Evolutionary conservation across 1,284 basidiomycete species (phyloP).

Genomic region (Fistulinella cinereoalba): DNA sequence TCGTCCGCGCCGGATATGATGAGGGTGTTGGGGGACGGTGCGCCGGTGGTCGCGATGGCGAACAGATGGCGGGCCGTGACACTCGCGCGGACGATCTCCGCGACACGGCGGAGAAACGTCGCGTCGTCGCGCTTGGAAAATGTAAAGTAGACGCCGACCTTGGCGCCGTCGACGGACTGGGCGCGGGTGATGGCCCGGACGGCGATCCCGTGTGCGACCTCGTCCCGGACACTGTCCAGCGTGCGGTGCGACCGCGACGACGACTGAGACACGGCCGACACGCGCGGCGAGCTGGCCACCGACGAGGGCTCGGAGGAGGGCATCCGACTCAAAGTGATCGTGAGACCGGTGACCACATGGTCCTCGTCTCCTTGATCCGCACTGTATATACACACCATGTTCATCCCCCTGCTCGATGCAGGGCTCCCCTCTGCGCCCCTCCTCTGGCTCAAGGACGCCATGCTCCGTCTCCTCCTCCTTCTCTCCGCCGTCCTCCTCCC

Average conservation of each 20-base stretch:
- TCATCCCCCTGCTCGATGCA: constrained; percentile 16
- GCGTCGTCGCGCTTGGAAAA: constrained; percentile 53
- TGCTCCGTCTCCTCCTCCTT: constrained; percentile 17
- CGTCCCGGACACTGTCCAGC: constrained; percentile 56
- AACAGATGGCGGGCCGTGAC: constrained; percentile 53
- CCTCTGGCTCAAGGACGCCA: constrained; percentile 15
- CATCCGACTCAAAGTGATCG: no score
- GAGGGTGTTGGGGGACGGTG: constrained; percentile 40
- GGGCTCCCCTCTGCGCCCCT: constrained; percentile 14
- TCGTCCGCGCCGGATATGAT: constrained; percentile 55
- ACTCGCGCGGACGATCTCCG: constrained; percentile 40
- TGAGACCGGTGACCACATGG: no score
- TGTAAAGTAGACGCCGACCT: constrained; percentile 55
- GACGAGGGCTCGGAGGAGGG: neutral
- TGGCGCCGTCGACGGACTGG: constrained; percentile 47
- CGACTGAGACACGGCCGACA: no score
- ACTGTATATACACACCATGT: neutral
- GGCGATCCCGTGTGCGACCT: constrained; percentile 61
- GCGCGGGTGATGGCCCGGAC: constrained; percentile 51
- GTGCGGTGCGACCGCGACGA: constrained; percentile 45
- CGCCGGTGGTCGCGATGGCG: constrained; percentile 49
- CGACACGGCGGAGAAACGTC: constrained; percentile 45
- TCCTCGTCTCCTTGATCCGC: no score
- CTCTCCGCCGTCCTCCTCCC: constrained; percentile 13
- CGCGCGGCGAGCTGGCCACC: no score